phyloP scores from a whole-genome alignment of 768 basidiomycete genomes.

The Kwoniella sp. region DNA sequence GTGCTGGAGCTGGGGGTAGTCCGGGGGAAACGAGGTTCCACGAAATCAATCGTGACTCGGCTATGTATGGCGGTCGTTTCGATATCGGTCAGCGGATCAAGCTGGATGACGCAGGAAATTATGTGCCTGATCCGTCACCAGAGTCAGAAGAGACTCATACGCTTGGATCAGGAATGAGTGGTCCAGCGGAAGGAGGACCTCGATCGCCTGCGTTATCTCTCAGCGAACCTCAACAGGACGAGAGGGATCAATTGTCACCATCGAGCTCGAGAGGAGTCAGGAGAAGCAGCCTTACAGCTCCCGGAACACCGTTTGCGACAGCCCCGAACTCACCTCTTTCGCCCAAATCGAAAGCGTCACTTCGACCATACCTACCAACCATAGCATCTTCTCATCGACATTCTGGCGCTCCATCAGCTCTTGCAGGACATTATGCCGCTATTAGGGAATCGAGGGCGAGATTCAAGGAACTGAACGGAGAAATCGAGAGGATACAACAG shows the following conservation, averaged over 20 bases:
- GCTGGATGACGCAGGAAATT: conserved; percentile 62
- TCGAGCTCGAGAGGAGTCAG: background rate
- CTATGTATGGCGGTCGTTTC: conserved; percentile 34
- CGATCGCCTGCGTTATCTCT: background rate
- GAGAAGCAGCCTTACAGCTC: background rate
- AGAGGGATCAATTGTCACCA: background rate
- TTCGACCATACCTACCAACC: background rate
- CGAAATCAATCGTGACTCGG: conserved; percentile 68
- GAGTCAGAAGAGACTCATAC: conserved; percentile 9
- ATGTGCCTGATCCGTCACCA: conserved; percentile 56
- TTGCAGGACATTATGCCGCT: conserved; percentile 62
- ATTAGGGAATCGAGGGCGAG: conserved; percentile 71
- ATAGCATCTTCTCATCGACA: conserved; percentile 6
- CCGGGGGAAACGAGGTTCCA: conserved; percentile 63
- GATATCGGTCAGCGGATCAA: conserved; percentile 65
- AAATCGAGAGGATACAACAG: conserved; percentile 70
- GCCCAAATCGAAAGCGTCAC: background rate
- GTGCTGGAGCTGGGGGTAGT: background rate
- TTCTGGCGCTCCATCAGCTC: conserved; percentile 58
- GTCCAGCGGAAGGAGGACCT: background rate
- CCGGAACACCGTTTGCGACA: background rate
- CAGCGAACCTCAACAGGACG: background rate
- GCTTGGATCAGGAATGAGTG: background rate
- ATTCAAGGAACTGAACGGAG: conserved; percentile 71
- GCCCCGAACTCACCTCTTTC: background rate